phyloP scores from a whole-genome alignment of 805 yeast species.

The Yarrowia sp. region DNA sequence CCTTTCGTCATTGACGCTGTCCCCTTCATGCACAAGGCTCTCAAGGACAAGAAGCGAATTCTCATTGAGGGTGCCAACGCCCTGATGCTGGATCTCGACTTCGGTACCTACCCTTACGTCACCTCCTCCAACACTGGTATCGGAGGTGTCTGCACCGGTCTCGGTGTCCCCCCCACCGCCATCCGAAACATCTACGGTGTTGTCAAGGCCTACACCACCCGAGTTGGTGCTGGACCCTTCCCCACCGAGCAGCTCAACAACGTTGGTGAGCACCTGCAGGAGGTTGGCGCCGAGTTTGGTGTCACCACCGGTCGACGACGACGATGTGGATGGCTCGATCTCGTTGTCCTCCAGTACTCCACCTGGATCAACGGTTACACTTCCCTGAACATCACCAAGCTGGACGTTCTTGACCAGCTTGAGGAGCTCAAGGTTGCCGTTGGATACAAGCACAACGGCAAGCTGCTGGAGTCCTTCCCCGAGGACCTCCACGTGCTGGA shows the following conservation, averaged over 20 bases:
- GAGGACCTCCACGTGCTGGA: slow-evolving; percentile 82
- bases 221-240: slow-evolving; percentile 99
- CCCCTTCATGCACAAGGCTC: slow-evolving; percentile 68
- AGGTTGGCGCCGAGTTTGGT: slow-evolving; percentile 93
- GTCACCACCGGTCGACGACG: slow-evolving; percentile 99
- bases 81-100: slow-evolving; percentile 93
- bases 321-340: slow-evolving; percentile 98
- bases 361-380: slow-evolving; percentile 94
- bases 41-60: slow-evolving; percentile 75
- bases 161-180: slow-evolving; percentile 89
- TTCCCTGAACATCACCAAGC: slow-evolving; percentile 85
- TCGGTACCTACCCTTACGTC: slow-evolving; percentile 97
- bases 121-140: slow-evolving; percentile 95
- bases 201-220: slow-evolving; percentile 96
- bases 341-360: slow-evolving; percentile 91
- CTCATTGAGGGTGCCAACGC: slow-evolving; percentile 98
- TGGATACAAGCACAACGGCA: slow-evolving; percentile 76
- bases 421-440: slow-evolving; percentile 86
- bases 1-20: slow-evolving; percentile 96
- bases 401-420: slow-evolving; percentile 90
- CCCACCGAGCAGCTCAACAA: slow-evolving; percentile 94
- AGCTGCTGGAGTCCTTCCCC: slow-evolving; percentile 77
- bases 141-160: slow-evolving; percentile 97
- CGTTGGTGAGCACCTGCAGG: slow-evolving; percentile 81
- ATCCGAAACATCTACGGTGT: slow-evolving; percentile 88